Evolutionary conservation across 345 rosid genomes (phyloP), one percentile per base, ranked within the genome.

Genomic region (Murraya koenigii): DNA sequence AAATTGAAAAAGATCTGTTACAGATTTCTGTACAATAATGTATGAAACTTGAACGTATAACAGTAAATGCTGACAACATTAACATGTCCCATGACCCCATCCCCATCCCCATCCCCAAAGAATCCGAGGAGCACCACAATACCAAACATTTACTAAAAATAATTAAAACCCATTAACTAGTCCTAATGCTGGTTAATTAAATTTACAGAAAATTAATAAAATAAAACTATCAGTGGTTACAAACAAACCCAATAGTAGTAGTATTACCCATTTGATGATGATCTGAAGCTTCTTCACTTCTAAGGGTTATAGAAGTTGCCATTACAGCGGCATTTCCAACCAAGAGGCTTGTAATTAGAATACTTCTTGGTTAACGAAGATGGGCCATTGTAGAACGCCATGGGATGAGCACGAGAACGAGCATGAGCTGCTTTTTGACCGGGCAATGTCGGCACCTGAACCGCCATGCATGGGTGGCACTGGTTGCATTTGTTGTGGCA

Each of bases 401-500:
- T 52, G 25, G 78, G 67, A 69, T 80, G 82, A 63, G 47, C 47
- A 0, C 44, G 44, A 39, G 49, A 14, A 4, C 49, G 17, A 13
- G 49, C 49, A 33, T 75, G 74, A 75, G 71, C 66, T 0, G 81
- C 76, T 72, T 56, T 44, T 62, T 80, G 82, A 67, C 39, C 75
- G 3, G 92, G 97, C 17, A 83, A 32, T 2, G 89, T 82, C 0
- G 98, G 97, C 6, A 93, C 93, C 78, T 92, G 98, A 74, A 89
- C 91, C 11, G 98, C 94, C 87, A 84, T 87, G 91, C 99, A 95
- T 4, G 99, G 98, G 80, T 92, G 97, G 61, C 99, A 95, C 2
- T 81, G 76, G 66, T 85, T 95, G 86, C 99, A 95, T 79, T 90
- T 92, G 85, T 85, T 93, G 89, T 90, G 91, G 79, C 99, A 93